A percentile compares a stretch with the other conserved stretches of the same genome.
phyloP scores from a whole-genome alignment of 225 moss, liverwort and hornwort species.

The Sphagnum tenellum region DNA sequence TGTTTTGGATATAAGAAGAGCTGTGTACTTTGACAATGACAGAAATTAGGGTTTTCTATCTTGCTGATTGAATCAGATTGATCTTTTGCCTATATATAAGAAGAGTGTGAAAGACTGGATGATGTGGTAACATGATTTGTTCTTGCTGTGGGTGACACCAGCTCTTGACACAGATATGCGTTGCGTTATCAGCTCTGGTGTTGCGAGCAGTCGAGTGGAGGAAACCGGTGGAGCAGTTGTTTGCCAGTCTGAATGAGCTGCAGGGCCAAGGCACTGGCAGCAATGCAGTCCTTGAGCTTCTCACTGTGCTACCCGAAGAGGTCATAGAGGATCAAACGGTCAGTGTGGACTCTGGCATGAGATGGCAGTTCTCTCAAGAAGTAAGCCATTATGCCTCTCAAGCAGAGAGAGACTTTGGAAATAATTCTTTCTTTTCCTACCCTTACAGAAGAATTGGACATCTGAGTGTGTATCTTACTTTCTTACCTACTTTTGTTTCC shows the following conservation, averaged over 20 bases:
- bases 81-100: too few species aligned
- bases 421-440: too few species aligned
- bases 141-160: slow-evolving; percentile 17
- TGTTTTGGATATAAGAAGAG: too few species aligned
- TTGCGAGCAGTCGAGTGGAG: slow-evolving; percentile 78
- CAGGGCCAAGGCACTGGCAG: slow-evolving; percentile 91
- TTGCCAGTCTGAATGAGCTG: slow-evolving; percentile 78
- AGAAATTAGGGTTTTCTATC: too few species aligned
- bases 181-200: slow-evolving; percentile 84
- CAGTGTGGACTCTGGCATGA: slow-evolving; percentile 70
- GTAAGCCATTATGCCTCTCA: slow-evolving; percentile 17
- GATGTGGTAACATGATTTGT: slow-evolving; percentile 9
- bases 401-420: background rate
- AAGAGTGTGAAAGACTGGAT: slow-evolving; percentile 2
- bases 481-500: slow-evolving; percentile 6
- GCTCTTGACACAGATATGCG: slow-evolving; percentile 95
- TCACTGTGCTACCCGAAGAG: slow-evolving; percentile 93
- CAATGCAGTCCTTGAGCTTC: slow-evolving; percentile 82
- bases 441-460: background rate
- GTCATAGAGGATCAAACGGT: slow-evolving; percentile 77
- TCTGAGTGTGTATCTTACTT: slow-evolving; percentile 8
- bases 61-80: too few species aligned
- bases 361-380: slow-evolving; percentile 79
- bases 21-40: too few species aligned
- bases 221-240: slow-evolving; percentile 78